Base-by-base conservation (phyloP, 345 rosid species). In the Gossypium thurberi region DNA sequence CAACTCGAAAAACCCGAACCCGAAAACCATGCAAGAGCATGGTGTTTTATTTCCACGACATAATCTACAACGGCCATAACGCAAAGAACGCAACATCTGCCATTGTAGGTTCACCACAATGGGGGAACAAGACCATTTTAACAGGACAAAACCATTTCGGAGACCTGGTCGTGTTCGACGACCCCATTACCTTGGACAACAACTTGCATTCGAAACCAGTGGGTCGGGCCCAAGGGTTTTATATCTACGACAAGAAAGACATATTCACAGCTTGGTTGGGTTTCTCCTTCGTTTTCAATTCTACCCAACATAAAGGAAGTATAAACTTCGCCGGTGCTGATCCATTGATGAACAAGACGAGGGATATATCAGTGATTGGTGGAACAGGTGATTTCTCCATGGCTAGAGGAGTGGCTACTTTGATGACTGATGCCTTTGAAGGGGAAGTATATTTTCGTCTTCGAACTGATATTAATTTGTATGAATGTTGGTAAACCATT, bases 351-450 rank as follows among this genome's bases (percentile, higher is more conserved):
- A 87, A 84, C 75, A 81, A 82, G 74, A 87, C 92, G 4, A 86
- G 98, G 75, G 98, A 93, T 66, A 71, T 91, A 12, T 87, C 92
- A 0, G 90, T 93, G 4, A 79, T 88, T 1, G 96, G 97, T 13
- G 93, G 96, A n/a, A 93, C 97, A 0, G 97, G 94, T 12, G 92
- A 93, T 51, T 93, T 91, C 81, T 87, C 89, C 85, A 93, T 91
- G 98, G 81, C 90, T 10, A 72, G 93, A 69, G 97, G 98, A 23
- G 64, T 89, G 2, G 93, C 91, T 10, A 88, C 91, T 1, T 74
- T 90, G 65, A 83, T 72, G 76, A 89, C 92, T 1, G 92, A 86
- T 76, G 68, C 88, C 2, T 79, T 87, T 44, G 92, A 91, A 78
- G 91, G 93, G 10, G 89, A 83, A 9, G 85, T 82, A 15, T 93